Evolutionary conservation across 1,139 yeast species (phyloP).

Genomic region (Magnusiomyces sp.): DNA sequence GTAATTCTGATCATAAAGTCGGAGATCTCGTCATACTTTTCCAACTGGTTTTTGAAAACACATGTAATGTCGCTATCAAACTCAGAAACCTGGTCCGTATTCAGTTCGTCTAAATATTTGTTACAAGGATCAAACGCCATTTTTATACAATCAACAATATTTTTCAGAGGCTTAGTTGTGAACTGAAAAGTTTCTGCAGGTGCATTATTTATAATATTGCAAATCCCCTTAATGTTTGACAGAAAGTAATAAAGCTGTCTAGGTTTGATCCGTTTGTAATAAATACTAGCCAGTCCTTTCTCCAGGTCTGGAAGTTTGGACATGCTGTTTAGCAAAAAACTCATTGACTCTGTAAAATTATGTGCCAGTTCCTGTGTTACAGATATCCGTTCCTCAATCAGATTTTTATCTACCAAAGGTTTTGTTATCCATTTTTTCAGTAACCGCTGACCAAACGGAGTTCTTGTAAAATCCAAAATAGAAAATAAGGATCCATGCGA

Average conservation of each 20-base stretch:
- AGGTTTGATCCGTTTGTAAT: conserved; percentile 53
- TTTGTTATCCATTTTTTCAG: conserved; percentile 63
- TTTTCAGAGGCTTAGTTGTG: conserved; percentile 28
- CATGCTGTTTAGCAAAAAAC: conserved; percentile 42
- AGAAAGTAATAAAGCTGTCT: conserved; percentile 59
- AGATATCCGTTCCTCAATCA: conserved; percentile 51
- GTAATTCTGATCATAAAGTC: too few relatives aligned
- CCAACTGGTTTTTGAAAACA: conserved; percentile 4
- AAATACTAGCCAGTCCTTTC: conserved; percentile 54
- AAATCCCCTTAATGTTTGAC: conserved; percentile 14
- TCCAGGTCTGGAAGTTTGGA: conserved; percentile 56
- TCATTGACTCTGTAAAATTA: conserved; percentile 32
- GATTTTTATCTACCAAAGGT: conserved; percentile 51
- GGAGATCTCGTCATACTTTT: background rate
- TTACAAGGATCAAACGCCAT: conserved; percentile 22
- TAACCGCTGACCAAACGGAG: conserved; percentile 64
- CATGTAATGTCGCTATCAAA: conserved; percentile 8
- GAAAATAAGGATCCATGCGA: conserved; percentile 65
- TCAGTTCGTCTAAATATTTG: conserved; percentile 45
- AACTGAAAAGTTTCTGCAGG: conserved; percentile 7
- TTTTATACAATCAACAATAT: conserved; percentile 27
- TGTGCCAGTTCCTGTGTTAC: conserved; percentile 56
- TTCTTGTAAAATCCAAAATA: conserved; percentile 72
- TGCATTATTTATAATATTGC: background rate
- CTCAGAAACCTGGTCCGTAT: conserved; percentile 47